Conservation (phyloP, 1,284 basidiomycete species). For the Ustilago loliicola region DNA sequence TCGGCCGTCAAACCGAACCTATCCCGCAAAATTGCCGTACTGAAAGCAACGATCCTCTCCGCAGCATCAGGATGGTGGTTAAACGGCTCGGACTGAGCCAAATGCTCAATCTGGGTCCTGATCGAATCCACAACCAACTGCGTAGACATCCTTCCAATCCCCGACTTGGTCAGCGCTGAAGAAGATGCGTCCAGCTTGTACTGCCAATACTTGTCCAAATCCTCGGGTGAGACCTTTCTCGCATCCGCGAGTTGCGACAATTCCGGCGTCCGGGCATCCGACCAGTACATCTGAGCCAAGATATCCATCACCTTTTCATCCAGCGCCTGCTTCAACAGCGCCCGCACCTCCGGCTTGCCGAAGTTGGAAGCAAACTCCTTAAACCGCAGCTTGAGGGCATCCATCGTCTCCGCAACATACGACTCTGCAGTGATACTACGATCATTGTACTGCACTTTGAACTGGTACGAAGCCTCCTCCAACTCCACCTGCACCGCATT, state of each 20-base stretch:
- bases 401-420: constrained; percentile 97
- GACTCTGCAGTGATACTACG: constrained; percentile 92
- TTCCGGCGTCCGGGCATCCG: constrained; percentile 84
- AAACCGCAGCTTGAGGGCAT: constrained; percentile 90
- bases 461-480: constrained; percentile 96
- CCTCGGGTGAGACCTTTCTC: constrained; percentile 76
- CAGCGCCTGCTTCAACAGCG: constrained; percentile 88
- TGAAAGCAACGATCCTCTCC: constrained; percentile 89
- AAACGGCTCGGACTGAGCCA: constrained; percentile 87
- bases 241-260: constrained; percentile 81
- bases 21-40: constrained; percentile 90
- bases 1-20: constrained; percentile 92
- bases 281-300: constrained; percentile 96
- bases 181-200: constrained; percentile 95
- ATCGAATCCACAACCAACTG: constrained; percentile 95
- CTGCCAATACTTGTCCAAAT: constrained; percentile 91
- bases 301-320: constrained; percentile 98
- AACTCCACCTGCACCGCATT: constrained; percentile 96
- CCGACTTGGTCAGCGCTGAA: constrained; percentile 92
- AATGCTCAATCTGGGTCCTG: constrained; percentile 86
- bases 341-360: constrained; percentile 87
- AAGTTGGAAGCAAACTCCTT: constrained; percentile 87
- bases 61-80: constrained; percentile 87
- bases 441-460: constrained; percentile 99
- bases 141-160: constrained; percentile 94